Percentiles rank a stretch among this genome's conserved stretches.
Evolutionary conservation across 73 alveolate genomes (phyloP).

Genomic region (Tetrahymena malaccensis): DNA sequence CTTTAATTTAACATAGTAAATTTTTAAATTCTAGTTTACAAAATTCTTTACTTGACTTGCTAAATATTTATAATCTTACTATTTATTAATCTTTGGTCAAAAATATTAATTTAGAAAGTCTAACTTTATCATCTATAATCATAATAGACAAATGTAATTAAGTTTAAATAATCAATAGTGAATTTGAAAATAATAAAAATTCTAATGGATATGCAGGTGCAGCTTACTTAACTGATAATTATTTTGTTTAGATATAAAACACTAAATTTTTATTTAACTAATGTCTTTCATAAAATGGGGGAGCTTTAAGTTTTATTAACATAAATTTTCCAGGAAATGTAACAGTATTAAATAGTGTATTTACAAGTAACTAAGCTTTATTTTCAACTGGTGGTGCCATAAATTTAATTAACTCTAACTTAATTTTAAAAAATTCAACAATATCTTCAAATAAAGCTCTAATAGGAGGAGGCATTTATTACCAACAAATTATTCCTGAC

Average conservation of each 20-base stretch:
- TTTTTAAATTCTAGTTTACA: too few species aligned
- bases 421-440: background rate
- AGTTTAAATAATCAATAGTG: background rate
- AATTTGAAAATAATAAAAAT: too few species aligned
- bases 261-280: too few species aligned
- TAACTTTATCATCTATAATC: background rate
- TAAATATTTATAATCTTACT: too few species aligned
- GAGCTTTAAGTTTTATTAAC: background rate
- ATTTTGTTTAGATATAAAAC: too few species aligned
- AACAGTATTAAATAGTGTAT: background rate
- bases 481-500: background rate
- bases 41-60: background rate
- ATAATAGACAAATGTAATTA: background rate
- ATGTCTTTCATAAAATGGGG: background rate
- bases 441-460: background rate
- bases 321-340: background rate
- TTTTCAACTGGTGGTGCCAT: background rate
- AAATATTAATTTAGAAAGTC: too few species aligned
- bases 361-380: background rate
- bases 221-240: background rate
- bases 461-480: background rate
- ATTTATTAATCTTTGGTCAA: background rate
- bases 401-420: background rate
- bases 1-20: background rate
- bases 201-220: background rate